Conservation (phyloP, 1,284 basidiomycete species). For the Leccinum fallax region DNA sequence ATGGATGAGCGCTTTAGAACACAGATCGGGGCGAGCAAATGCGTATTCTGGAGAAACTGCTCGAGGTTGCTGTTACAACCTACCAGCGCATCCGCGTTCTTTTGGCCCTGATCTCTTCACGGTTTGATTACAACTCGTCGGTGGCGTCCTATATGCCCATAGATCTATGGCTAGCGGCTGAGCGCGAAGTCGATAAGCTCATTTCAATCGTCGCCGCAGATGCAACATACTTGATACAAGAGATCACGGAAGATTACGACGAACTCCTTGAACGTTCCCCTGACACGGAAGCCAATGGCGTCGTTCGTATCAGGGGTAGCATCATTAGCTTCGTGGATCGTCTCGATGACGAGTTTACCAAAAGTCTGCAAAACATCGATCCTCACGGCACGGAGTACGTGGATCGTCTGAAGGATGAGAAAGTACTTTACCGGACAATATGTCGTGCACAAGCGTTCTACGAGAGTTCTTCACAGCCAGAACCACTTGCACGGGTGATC, state of each 20-base stretch:
- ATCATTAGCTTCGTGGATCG: conserved; percentile 96
- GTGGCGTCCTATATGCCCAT: conserved; percentile 87
- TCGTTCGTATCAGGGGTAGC: conserved; percentile 86
- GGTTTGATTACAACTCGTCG: conserved; percentile 96
- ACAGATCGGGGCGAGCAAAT: conserved; percentile 97
- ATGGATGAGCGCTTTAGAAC: conserved; percentile 57
- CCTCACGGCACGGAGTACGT: conserved; percentile 99
- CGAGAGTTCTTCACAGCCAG: conserved; percentile 75
- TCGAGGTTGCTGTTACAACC: conserved; percentile 82
- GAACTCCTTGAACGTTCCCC: conserved; percentile 88
- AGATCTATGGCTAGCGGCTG: conserved; percentile 89
- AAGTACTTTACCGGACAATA: conserved; percentile 91
- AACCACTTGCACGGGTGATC: conserved; percentile 85
- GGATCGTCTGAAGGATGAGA: conserved; percentile 94
- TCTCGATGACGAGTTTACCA: conserved; percentile 98
- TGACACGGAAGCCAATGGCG: conserved; percentile 61
- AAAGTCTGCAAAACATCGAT: conserved; percentile 97
- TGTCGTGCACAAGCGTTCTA: conserved; percentile 92
- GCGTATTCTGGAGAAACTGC: conserved; percentile 85
- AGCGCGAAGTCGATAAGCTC: conserved; percentile 88
- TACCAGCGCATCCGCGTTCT: conserved; percentile 97
- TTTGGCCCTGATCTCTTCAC: conserved; percentile 90
- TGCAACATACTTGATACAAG: conserved; percentile 81
- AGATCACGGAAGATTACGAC: conserved; percentile 90
- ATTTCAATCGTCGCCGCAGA: conserved; percentile 78